Percentiles rank a stretch among this genome's conserved stretches.
These are phyloP conservation scores for Blastocystis sp. DNA, from an alignment of 352 stramenopile species.

Conservation along the genomic window DNA sequence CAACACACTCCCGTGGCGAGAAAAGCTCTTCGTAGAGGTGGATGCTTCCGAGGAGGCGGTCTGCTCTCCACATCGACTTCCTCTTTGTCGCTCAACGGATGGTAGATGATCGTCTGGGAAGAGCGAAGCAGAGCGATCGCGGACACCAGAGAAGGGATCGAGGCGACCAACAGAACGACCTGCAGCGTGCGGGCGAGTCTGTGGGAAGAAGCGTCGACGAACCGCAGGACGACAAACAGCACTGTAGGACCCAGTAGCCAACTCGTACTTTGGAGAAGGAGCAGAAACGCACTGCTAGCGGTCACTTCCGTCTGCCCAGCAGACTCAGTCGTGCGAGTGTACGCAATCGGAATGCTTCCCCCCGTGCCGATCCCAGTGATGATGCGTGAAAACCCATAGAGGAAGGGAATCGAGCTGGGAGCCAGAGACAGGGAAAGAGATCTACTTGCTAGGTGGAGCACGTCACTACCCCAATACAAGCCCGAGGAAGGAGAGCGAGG, in stretches of 20 bases:
- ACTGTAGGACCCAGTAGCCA: neutral
- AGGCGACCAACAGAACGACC: neutral
- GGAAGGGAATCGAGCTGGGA: neutral
- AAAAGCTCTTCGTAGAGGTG: conserved; percentile 11
- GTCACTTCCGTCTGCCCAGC: neutral
- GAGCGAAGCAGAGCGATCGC: neutral
- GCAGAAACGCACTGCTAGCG: neutral
- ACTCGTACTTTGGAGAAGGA: conserved; percentile 11
- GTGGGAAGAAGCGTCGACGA: neutral
- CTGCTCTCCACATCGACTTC: neutral
- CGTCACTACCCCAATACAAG: neutral
- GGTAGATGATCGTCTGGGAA: neutral
- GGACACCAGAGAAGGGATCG: neutral
- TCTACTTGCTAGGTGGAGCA: neutral
- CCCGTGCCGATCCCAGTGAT: conserved; percentile 15
- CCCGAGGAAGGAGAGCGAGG: neutral
- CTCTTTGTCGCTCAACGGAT: neutral
- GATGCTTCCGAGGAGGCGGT: neutral
- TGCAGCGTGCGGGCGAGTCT: neutral
- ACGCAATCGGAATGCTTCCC: conserved; percentile 43
- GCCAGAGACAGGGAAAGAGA: neutral
- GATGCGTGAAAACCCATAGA: conserved; percentile 30
- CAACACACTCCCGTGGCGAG: neutral
- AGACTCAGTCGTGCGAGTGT: neutral
- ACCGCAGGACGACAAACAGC: neutral